A percentile compares a stretch with the other conserved stretches of the same genome.
These are phyloP conservation scores for Clohesyomyces aquaticus DNA, from an alignment of 495 filamentous ascomycete species.

Conservation along the genomic window DNA sequence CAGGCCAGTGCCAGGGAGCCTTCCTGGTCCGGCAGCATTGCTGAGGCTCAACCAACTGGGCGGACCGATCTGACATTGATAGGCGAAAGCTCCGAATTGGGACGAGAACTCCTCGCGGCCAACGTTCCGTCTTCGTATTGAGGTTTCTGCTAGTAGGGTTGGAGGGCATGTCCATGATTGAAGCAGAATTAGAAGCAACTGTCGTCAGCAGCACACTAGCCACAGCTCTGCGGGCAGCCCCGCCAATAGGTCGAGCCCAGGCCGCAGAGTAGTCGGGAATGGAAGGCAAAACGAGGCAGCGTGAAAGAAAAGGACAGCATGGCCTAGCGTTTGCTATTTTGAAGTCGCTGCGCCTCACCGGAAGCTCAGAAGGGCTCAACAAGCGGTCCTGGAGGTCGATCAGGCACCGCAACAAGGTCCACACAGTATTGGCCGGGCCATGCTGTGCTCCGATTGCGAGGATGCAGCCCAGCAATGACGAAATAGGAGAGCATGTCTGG, in stretches of 20 bases:
- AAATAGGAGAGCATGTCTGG: conserved; percentile 26
- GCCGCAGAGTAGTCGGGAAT: background rate
- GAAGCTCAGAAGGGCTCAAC: conserved; percentile 11
- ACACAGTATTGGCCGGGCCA: conserved; percentile 2
- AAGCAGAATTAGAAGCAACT: conserved; percentile 30
- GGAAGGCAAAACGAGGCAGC: background rate
- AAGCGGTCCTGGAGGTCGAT: conserved; percentile 12
- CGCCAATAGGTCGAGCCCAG: background rate
- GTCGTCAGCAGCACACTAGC: conserved; percentile 25
- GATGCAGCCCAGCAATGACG: conserved; percentile 26
- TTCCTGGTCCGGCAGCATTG: background rate
- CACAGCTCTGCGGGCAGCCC: conserved; percentile 11
- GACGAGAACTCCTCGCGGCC: conserved; percentile 6
- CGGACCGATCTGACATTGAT: conserved; percentile 12
- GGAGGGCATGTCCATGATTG: conserved; percentile 1
- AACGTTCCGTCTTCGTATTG: conserved; percentile 8
- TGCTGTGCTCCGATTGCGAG: background rate
- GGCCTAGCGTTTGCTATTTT: conserved; percentile 36
- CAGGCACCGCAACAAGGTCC: conserved; percentile 10
- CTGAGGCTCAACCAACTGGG: background rate
- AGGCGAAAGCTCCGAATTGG: conserved; percentile 1
- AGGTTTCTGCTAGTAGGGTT: conserved; percentile 23
- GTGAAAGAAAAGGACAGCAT: conserved; percentile 5
- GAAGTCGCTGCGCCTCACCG: conserved; percentile 33
- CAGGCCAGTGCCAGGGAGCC: conserved; percentile 1